Evolutionary conservation across 2,329 filamentous ascomycete genomes (phyloP), one percentile per base, ranked within the genome.

Genomic region (Arthrobotrys sphaeroides): DNA sequence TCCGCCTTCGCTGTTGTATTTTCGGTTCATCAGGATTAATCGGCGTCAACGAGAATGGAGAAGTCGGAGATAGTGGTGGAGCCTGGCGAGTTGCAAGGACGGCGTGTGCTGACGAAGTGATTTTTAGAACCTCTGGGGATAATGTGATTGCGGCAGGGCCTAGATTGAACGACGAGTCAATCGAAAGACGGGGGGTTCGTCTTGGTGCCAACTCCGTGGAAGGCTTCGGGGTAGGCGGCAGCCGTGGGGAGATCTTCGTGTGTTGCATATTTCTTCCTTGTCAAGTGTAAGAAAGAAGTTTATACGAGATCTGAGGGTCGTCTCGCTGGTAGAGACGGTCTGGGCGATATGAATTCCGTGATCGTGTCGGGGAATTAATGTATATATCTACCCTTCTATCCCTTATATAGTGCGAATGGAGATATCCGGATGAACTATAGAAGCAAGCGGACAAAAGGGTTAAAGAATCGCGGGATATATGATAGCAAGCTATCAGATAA

Each of bases 181-280:
- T 84, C 42, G 85, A 83, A 49, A 90, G 85, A 74, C 87, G 86
- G 57, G 85, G 85, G n/a, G 85, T 84, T 75, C 88, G 88, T 82
- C 90, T 89, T 82, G 92, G 89, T 78, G 88, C 90, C 68, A 95
- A 91, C 81, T 95, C 92, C 59, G 90, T 90, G 33, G 91, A 94
- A 9, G 91, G 91, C 61, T 88, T 89, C 42, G 92, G 93, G 55
- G 92, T 96, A 45, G 90, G 91, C 47, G 90, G 92, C 64, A 89
- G 85, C 66, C 84, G 85, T 47, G 87, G 85, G 16, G 72, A 75
- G 31, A 75, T 75, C 57, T 75, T 69, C 26, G 64, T 64, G 57
- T 75, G 64, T 65, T 75, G 72, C 72, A 75, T 72, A 36, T 18
- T 49, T 64, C 33, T 64, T 9, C 33, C 16, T n/a, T 28, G 26